Evolutionary conservation across 2,329 filamentous ascomycete species (phyloP), one percentile per base, ranked within the genome.

Genomic region (Mycosphaerella arachidis): DNA sequence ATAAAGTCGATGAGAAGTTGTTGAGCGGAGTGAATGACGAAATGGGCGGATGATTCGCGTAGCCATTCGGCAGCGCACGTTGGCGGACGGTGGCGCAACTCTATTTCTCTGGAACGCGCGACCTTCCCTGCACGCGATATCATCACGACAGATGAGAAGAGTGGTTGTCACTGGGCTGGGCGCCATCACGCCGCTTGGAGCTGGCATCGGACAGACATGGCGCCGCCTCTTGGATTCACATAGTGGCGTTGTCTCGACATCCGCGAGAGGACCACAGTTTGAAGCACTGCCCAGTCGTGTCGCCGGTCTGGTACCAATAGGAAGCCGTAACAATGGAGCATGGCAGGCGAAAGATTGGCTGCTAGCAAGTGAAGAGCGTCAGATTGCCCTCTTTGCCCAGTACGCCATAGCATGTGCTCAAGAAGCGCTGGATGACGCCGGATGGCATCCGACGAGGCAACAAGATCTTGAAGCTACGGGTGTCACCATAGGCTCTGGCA

Each of bases 401-500:
- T 97, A 95, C 77, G 93, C 92, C 13, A 82, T 96, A 71, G 91
- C 90, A 12, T 91, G 92, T 2, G 84, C 91, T 0, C 84, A 91
- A 54, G 94, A 97, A 82, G 94, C 94, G 0, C 79, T 99, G 55
- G 76, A 84, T 30, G 91, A 97, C 78, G 88, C 93, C 0, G 85
- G 82, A 1, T 97, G 92, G 91, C 79, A 82, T 53, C 86, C 88
- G 0, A 78, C 77, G 5, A 75, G 72, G 4, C 78, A 81, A 18
- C 81, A 86, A 27, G 84, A 92, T 59, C 81, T 83, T 27, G 89
- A 96, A 70, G 82, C 82, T 57, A 96, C 92, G 0, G 94, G 94
- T 0, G 90, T 99, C 1, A 96, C 93, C 70, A 81, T 99, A 45
- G 94, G 94, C 1, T 97, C 93, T 66, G 94, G 94, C 1, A 97